Evolutionary conservation across 352 stramenopile species (phyloP), one percentile per base, ranked within the genome.

Genomic region (Pythium rishiriense): DNA sequence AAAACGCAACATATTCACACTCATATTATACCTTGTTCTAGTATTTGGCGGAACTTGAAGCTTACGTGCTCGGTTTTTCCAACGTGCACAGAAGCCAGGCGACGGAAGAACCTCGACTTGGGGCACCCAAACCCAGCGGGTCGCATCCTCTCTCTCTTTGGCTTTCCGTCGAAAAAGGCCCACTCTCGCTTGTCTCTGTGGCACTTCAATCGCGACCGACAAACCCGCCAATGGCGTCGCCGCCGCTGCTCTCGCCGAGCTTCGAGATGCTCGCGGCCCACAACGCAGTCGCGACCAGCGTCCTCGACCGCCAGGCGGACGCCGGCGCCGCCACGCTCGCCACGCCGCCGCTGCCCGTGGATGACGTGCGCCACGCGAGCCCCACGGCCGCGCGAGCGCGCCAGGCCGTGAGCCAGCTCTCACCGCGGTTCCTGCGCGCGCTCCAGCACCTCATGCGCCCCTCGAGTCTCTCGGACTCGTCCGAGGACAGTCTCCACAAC

Each of bases 401-500:
- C 10, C 22, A 49, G n/a, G 15, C 24, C 25, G 47, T 64, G 14
- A 35, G n/a, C 24, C 45, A 57, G 22, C 41, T 55, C 21, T 54
- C 57, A 46, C 57, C 49, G 10, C 57, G 49, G 5, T 22, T 64
- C 21, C 31, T 64, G 46, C 52, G 52, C 39, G 49, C 47, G 47
- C 33, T 64, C 8, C 57, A 46, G 22, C 46, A 56, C n/a, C 48
- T 64, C 57, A 64, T 64, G 57, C 31, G 49, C 53, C 22, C n/a
- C 57, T 31, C 57, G 21, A 12, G 21, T 5, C 21, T 39, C 37
- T 22, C 35, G 22, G 24, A 50, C 24, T 21, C 43, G 21, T 64
- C 57, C 33, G 57, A 64, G 17, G 57, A 57, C 39, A 60, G 52
- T 26, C 39, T 56, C 10, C 37, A 46, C 14, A 28, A 31, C 35